Base-by-base conservation (phyloP, 208 protist genomes). In the Trypanosoma mega region DNA sequence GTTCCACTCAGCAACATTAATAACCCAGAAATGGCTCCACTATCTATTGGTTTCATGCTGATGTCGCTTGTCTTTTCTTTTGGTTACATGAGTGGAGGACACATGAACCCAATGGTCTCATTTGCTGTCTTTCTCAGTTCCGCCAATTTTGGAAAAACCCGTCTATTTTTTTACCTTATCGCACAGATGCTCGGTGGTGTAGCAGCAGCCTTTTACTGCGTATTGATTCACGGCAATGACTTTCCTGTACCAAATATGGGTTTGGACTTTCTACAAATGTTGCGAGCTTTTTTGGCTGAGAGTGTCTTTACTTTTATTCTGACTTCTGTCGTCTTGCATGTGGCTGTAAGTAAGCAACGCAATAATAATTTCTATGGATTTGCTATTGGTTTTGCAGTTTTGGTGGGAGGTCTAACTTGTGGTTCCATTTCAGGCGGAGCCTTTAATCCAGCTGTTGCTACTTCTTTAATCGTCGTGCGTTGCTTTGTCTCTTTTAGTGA, bases 361-460 rank as follows among this genome's bases (percentile, higher is more conserved):
- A 80, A 82, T 58, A 87, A 82, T 70, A 85, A 86, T 67, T 90
- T 93, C 39, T 87, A 87, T 63, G 85, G 82, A 9, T 87, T 93
- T 58, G 82, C 80, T 16, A 85, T 87, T 46, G 85, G 85, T 43
- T 86, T 88, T 50, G 75, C 85, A 18, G 72, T 93, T 56, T 58
- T 93, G 26, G 80, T 76, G 36, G 82, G 76, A 2, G 78, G 79
- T 1, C 72, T 93, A 33, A 80, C 80, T 23, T 78, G 73, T 49
- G 63, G 69, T 4, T 60, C 80, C 2, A 77, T 93, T 46, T 84
- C 80, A 34, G 80, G 85, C 45, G 85, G 76, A 23, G 82, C 69
- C n/a, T 87, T 93, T 70, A 93, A 93, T 68, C 85, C 85, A 12
- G 79, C 82, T 27, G 71, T 90, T 39, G 72, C 77, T 5, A 76